Conservation (phyloP, 768 basidiomycete species). For the Stropharia rugosoannulata region DNA sequence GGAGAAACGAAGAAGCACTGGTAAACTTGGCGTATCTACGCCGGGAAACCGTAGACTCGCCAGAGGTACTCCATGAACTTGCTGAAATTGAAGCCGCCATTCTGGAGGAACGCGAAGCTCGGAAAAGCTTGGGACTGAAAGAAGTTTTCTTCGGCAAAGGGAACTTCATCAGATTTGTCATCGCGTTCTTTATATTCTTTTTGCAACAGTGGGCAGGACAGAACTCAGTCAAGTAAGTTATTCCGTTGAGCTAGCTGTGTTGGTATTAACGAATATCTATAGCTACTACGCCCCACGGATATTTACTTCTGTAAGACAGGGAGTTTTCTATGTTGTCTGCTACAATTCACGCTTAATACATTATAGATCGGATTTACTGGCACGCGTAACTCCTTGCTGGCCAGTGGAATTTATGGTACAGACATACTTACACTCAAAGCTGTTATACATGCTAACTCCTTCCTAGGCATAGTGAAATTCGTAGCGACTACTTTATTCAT, state of each 20-base stretch:
- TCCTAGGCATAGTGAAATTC: conserved; percentile 49
- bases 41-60: conserved; percentile 36
- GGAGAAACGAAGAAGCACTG: conserved; percentile 50
- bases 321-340: background rate
- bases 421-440: background rate
- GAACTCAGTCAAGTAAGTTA: conserved; percentile 62
- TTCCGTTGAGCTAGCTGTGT: background rate
- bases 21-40: conserved; percentile 67
- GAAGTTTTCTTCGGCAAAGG: conserved; percentile 83
- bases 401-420: conserved; percentile 64
- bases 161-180: conserved; percentile 80
- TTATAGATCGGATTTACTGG: conserved; percentile 65
- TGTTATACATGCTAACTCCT: background rate
- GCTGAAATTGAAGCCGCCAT: conserved; percentile 85
- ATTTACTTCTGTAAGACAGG: conserved; percentile 54
- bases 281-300: conserved; percentile 77
- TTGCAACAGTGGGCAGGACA: conserved; percentile 86
- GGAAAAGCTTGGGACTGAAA: conserved; percentile 60
- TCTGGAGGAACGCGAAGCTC: conserved; percentile 65
- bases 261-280: background rate
- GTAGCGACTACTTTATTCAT: conserved; percentile 67
- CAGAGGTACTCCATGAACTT: conserved; percentile 55
- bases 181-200: conserved; percentile 78
- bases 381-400: conserved; percentile 59
- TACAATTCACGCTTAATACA: background rate